These are phyloP conservation scores for Lathyrus oleraceus DNA, from an alignment of 306 rosid species.

Conservation along the genomic window DNA sequence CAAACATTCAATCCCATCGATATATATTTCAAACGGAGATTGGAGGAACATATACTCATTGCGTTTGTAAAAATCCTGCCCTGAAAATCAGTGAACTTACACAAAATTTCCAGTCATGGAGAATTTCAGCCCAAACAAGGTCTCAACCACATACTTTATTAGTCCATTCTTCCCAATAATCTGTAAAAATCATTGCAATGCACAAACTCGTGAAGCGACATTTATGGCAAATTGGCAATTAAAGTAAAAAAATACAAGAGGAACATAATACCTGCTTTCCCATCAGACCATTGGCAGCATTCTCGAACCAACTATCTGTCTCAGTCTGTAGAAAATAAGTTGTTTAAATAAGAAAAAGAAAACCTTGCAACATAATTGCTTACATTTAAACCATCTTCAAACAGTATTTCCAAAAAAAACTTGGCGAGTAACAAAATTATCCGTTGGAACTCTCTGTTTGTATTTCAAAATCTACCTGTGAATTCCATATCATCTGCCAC, in stretches of 20 bases:
- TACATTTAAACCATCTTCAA: conserved; percentile 25
- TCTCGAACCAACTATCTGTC: conserved; percentile 96
- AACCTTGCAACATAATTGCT: conserved; percentile 4
- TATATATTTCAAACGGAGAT: background rate
- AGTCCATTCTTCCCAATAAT: conserved; percentile 64
- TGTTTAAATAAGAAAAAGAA: conserved; percentile 7
- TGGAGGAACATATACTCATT: background rate
- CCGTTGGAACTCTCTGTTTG: background rate
- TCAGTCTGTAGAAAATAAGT: conserved; percentile 53
- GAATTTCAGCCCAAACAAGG: conserved; percentile 74
- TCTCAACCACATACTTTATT: conserved; percentile 70
- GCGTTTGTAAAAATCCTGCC: conserved; percentile 1
- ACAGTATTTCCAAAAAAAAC: background rate
- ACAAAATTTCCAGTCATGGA: conserved; percentile 63
- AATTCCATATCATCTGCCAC: conserved; percentile 94
- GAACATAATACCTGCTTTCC: conserved; percentile 67
- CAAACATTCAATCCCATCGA: conserved; percentile 11
- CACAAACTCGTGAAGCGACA: background rate
- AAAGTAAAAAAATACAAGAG: background rate
- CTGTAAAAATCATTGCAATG: conserved; percentile 43
- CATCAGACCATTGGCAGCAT: conserved; percentile 93
- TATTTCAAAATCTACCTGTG: conserved; percentile 65
- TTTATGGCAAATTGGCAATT: background rate
- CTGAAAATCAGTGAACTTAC: conserved; percentile 38
- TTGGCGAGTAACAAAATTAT: conserved; percentile 14